Percentiles rank a stretch among this genome's conserved stretches.
These are phyloP conservation scores for Hyphopichia burtonii DNA, from an alignment of 1,139 yeast genomes.

Conservation along the genomic window DNA sequence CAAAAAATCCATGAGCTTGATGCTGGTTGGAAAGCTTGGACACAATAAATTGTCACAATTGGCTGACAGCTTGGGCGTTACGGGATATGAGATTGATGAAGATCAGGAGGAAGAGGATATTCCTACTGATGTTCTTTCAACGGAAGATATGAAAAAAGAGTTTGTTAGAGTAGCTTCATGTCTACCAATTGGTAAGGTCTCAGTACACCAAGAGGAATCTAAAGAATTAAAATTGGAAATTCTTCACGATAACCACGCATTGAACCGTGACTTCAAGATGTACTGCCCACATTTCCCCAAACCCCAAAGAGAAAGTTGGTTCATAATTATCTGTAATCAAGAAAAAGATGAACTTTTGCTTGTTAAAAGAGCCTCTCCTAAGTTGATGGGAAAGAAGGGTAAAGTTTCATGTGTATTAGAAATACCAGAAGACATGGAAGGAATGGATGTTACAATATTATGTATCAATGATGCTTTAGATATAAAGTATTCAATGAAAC, in stretches of 20 bases:
- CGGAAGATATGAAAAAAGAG: conserved; percentile 24
- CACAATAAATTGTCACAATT: conserved; percentile 25
- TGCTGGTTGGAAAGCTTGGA: conserved; percentile 21
- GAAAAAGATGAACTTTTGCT: conserved; percentile 49
- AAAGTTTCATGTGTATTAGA: conserved; percentile 42
- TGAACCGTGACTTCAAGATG: conserved; percentile 60
- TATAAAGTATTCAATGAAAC: conserved; percentile 31
- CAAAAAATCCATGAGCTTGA: conserved; percentile 16
- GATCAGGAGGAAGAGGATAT: conserved; percentile 20
- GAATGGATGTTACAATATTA: conserved; percentile 42
- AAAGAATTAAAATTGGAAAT: conserved; percentile 45
- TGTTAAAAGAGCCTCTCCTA: conserved; percentile 69
- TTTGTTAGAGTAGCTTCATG: conserved; percentile 45
- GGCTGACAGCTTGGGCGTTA: conserved; percentile 38
- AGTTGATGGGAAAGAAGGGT: conserved; percentile 43
- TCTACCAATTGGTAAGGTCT: conserved; percentile 47
- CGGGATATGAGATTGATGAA: conserved; percentile 10
- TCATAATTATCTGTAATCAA: conserved; percentile 59
- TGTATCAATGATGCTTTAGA: conserved; percentile 70
- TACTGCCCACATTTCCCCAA: conserved; percentile 85
- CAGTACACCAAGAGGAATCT: conserved; percentile 29
- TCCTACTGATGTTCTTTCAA: conserved; percentile 10
- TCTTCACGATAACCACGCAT: conserved; percentile 53
- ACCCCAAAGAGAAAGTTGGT: conserved; percentile 93
- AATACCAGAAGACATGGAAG: conserved; percentile 50